phyloP scores from a whole-genome alignment of 805 yeast species.

The Candida qinlingensis region DNA sequence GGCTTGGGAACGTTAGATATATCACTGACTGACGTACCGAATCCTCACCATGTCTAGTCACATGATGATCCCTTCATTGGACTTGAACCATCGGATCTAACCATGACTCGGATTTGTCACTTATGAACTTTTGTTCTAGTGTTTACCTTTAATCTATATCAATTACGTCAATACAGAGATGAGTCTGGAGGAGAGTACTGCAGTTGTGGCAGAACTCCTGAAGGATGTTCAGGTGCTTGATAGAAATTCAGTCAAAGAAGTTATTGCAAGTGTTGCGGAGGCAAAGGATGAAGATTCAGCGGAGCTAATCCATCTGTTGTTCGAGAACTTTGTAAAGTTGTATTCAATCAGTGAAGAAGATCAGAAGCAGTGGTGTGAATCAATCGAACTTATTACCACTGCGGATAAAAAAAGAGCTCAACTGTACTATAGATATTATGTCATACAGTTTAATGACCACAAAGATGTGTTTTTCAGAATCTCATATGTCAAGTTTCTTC shows the following conservation, averaged over 20 bases:
- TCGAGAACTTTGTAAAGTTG: neutral
- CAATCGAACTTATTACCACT: neutral
- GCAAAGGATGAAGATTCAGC: constrained; percentile 1
- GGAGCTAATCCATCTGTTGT: neutral
- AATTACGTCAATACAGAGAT: too few relatives aligned
- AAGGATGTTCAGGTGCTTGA: neutral
- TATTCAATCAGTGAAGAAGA: neutral
- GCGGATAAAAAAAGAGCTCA: neutral
- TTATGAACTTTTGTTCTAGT: too few relatives aligned
- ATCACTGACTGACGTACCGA: too few relatives aligned
- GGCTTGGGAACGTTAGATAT: too few relatives aligned
- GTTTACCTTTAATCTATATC: too few relatives aligned
- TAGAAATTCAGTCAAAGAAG: neutral
- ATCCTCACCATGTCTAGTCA: too few relatives aligned
- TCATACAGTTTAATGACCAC: too few relatives aligned
- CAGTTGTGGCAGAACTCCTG: neutral
- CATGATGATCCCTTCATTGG: too few relatives aligned
- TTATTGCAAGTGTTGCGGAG: neutral
- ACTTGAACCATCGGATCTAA: too few relatives aligned
- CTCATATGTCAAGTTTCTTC: too few relatives aligned
- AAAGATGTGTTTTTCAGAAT: too few relatives aligned
- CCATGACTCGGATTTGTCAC: too few relatives aligned
- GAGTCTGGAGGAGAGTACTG: neutral
- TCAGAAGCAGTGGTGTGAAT: neutral
- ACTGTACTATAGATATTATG: neutral